Conservation (phyloP, 768 basidiomycete genomes). For the Kwoniella pini region DNA sequence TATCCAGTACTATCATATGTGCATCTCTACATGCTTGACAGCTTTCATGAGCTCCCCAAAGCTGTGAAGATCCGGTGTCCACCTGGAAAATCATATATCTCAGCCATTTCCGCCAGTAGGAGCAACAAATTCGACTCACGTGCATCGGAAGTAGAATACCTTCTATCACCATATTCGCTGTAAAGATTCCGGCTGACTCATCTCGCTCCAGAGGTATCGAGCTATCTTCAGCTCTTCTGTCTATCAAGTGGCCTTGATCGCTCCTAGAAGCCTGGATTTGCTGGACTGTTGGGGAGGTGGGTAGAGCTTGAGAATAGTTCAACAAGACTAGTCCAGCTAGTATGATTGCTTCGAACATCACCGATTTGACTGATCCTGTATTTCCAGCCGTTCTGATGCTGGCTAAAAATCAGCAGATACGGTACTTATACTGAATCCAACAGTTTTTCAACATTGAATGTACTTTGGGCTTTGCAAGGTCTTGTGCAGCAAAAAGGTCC, state of each 20-base stretch:
- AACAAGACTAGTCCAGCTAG: too few species aligned
- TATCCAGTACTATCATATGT: background rate
- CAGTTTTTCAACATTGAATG: too few species aligned
- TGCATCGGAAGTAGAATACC: background rate
- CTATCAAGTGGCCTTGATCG: too few species aligned
- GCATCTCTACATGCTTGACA: background rate
- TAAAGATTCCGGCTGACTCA: background rate
- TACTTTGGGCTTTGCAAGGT: too few species aligned
- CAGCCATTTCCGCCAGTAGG: background rate
- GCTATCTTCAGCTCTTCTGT: background rate
- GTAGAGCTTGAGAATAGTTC: too few species aligned
- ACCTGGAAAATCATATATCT: background rate
- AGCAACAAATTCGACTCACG: background rate
- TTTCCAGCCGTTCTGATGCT: too few species aligned
- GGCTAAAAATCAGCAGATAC: too few species aligned
- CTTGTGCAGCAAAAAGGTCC: too few species aligned
- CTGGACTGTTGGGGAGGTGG: background rate
- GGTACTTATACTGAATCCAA: too few species aligned
- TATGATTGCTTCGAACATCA: too few species aligned
- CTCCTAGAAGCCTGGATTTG: background rate
- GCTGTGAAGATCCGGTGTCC: background rate
- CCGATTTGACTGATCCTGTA: too few species aligned
- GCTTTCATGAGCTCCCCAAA: constrained; percentile 5
- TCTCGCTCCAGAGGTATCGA: constrained; percentile 2
- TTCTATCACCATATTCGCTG: constrained; percentile 1